Percentiles rank a stretch among this genome's conserved stretches.
Conservation (phyloP, 306 rosid genomes). For the Cicer bijugum region DNA sequence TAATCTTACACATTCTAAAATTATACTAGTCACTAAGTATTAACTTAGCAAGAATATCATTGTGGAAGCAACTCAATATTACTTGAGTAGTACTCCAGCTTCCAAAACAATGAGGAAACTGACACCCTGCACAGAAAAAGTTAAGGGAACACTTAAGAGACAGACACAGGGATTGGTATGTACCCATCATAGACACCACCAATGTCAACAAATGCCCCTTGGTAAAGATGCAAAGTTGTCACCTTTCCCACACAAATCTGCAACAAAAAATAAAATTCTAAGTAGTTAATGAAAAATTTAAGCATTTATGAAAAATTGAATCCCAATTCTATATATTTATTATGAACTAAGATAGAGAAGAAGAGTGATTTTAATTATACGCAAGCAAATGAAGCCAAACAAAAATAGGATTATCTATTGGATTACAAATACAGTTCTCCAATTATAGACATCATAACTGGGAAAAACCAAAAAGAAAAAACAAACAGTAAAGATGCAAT, state of each 20-base stretch:
- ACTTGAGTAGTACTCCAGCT: slow-evolving; percentile 32
- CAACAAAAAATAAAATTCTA: slow-evolving; percentile 16
- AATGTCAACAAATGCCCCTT: slow-evolving; percentile 97
- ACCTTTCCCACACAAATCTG: slow-evolving; percentile 93
- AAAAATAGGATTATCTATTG: slow-evolving; percentile 24
- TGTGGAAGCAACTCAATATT: slow-evolving; percentile 30
- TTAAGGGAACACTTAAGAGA: slow-evolving; percentile 28
- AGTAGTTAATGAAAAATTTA: slow-evolving; percentile 1
- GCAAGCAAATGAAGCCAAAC: slow-evolving; percentile 28
- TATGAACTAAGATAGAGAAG: not conserved
- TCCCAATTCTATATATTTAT: slow-evolving; percentile 11
- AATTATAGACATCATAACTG: slow-evolving; percentile 10
- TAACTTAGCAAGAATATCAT: slow-evolving; percentile 31
- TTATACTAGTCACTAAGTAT: not conserved
- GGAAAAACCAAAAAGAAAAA: not conserved
- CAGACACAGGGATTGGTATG: slow-evolving; percentile 33
- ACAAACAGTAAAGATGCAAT: not conserved
- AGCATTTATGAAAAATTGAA: slow-evolving; percentile 24
- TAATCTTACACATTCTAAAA: slow-evolving; percentile 24
- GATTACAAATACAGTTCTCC: slow-evolving; percentile 25
- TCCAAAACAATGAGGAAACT: slow-evolving; percentile 36
- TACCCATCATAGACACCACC: slow-evolving; percentile 98
- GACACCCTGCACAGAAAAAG: slow-evolving; percentile 29
- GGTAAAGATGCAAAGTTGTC: slow-evolving; percentile 84
- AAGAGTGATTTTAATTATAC: slow-evolving; percentile 22